These are phyloP conservation scores for Apiotrichum mycotoxinovorans DNA, from an alignment of 1,284 basidiomycete genomes.

Conservation along the genomic window DNA sequence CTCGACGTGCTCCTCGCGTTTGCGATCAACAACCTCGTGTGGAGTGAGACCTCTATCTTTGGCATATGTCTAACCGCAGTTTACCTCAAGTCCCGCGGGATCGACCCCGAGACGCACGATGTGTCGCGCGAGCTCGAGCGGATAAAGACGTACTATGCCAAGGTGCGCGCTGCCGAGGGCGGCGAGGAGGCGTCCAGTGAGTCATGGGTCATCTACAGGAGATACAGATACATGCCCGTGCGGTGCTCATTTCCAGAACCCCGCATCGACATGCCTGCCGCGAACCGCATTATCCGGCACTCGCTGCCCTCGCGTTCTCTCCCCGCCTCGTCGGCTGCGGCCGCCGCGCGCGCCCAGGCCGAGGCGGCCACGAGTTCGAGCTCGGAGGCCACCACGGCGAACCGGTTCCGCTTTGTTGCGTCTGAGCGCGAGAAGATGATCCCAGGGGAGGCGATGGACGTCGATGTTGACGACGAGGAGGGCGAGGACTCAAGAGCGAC, in stretches of 20 bases:
- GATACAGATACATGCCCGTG: too few relatives aligned
- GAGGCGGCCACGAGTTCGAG: constrained; percentile 9
- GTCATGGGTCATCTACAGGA: background rate
- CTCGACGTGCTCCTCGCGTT: constrained; percentile 41
- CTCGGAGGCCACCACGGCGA: background rate
- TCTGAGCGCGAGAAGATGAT: constrained; percentile 20
- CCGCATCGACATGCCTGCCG: constrained; percentile 36
- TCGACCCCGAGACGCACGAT: constrained; percentile 42
- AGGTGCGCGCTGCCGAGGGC: constrained; percentile 38
- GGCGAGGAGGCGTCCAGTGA: background rate
- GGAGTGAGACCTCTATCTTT: too few relatives aligned
- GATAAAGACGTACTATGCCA: constrained; percentile 43
- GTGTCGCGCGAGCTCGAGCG: constrained; percentile 41
- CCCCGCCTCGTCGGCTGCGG: constrained; percentile 13
- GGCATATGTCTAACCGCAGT: constrained; percentile 32
- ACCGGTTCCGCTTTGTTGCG: constrained; percentile 33
- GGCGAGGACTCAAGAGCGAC: background rate
- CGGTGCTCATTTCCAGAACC: too few relatives aligned
- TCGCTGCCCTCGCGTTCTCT: constrained; percentile 24
- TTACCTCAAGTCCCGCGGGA: constrained; percentile 43
- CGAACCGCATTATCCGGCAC: constrained; percentile 37
- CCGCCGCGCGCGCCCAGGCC: constrained; percentile 20
- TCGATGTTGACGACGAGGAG: constrained; percentile 1
- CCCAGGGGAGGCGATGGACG: constrained; percentile 12
- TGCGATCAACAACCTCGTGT: constrained; percentile 44